These are phyloP conservation scores for Salix brachista DNA, from an alignment of 345 rosid species.

Conservation along the genomic window DNA sequence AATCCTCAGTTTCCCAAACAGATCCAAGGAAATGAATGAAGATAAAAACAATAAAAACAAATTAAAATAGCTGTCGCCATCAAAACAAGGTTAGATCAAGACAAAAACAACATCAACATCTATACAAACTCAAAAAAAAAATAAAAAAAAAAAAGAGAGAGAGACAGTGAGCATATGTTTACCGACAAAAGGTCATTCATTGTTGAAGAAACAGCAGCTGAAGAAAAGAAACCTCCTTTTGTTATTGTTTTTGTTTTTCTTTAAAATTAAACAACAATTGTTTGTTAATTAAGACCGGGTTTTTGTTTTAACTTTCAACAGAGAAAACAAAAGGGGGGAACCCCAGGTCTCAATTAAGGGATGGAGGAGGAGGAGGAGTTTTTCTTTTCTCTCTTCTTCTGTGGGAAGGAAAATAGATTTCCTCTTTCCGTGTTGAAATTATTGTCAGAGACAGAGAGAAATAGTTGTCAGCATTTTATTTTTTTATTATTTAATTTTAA, in stretches of 20 bases:
- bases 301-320: neutral
- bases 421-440: neutral
- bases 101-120: constrained; percentile 6
- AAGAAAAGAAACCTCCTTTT: neutral
- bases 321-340: neutral
- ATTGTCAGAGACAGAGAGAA: neutral
- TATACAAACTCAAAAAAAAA: neutral
- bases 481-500: no score
- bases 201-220: constrained; percentile 26
- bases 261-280: neutral
- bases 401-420: neutral
- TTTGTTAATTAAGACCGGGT: neutral
- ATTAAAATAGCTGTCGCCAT: constrained; percentile 9
- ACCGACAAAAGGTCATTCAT: constrained; percentile 90
- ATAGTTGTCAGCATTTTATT: neutral
- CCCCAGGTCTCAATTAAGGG: neutral
- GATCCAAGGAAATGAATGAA: constrained; percentile 13
- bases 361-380: neutral
- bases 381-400: neutral
- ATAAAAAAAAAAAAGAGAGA: neutral
- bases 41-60: neutral
- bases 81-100: constrained; percentile 17
- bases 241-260: neutral
- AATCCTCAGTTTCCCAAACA: neutral
- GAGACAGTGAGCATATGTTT: constrained; percentile 10